Evolutionary conservation across 352 stramenopile species (phyloP), one percentile per base, ranked within the genome.

Genomic region (Pseudoperonospora humuli): DNA sequence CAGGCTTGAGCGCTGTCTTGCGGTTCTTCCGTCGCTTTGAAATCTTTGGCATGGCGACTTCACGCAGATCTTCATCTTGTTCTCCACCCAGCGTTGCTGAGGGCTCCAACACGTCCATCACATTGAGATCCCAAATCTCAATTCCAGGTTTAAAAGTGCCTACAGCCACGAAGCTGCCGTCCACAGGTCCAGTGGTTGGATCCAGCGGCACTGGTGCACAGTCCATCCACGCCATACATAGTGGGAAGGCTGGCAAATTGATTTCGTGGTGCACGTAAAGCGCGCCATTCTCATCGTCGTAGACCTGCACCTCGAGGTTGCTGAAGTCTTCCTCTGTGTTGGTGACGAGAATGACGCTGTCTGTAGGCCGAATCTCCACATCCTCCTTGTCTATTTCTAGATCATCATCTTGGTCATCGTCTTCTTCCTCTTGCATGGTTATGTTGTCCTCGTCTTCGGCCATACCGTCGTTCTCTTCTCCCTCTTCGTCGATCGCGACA

Each of bases 201-300:
- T 88, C 42, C 8, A 84, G 51, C 11, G 78, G 66, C 50, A 82
- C 42, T 0, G 85, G 78, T 26, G 76, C 70, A 33, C 95, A 90
- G 63, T 97, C 92, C 61, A 98, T 95, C 82, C 97, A 98, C 5
- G 92, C 93, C 21, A 99, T 56, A 49, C 79, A 96, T n/a, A 99
- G 72, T 18, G 97, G 97, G 64, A 99, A 99, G 11, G 96, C 93
- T 3, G 96, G 95, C 26, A 99, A 65, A 34, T 97, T 95, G 69
- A 99, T 98, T 64, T 99, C 97, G 74, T 99, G 97, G 77, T 99
- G 97, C 26, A 99, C 93, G 70, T 98, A 99, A 38, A 99, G 64
- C 50, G 96, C 97, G 6, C 93, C 95, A 7, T 83, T 95, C 47
- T 97, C 76, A 43, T 97, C 84, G 51, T 99, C 96, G 67, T 99